Base-by-base conservation (phyloP, 2,329 filamentous ascomycete genomes). In the Ceratocystis smalleyi region DNA sequence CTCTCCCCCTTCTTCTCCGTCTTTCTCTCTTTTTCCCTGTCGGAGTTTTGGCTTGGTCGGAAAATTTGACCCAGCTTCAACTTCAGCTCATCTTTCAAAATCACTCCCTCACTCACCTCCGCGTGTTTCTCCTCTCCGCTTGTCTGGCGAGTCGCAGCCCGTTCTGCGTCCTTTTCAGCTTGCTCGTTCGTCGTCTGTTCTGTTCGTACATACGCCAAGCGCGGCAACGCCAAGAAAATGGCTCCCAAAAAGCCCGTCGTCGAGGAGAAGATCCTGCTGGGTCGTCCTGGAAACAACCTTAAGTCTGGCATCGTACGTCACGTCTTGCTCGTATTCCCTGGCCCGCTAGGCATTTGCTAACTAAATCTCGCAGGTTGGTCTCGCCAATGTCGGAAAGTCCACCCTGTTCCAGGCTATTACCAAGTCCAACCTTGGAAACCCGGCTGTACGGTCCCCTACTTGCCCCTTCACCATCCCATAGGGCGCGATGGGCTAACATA, bases 361-460 rank as follows among this genome's bases (percentile, higher is more conserved):
- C 65, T 15, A 15, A 12, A 2, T 8, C 19, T 54, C 45, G 35
- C 72, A 96, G 91, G 91, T 99, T 77, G 94, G 94, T 78, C 86
- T 99, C 73, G 94, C 94, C 77, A 99, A 99, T 77, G 95, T 99
- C 71, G 94, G 94, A 77, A 99, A 99, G 81, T 99, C 94, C 70
- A 99, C 95, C 43, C 85, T 99, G 72, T 99, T 99, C 84, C 95
- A 99, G 81, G 91, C 94, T 74, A 96, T 99, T 78, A 99, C 94
- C 74, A 97, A 96, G 82, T 96, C 88, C 77, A 85, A 85, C 69
- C 86, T 99, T 72, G 94, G 95, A 78, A 99, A 97, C 80, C 95
- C 95, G 72, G 94, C 94, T 80, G 86, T 89, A 81, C 77, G 84
- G 81, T 64, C 67, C 54, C 71, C 69, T 71, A 70, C 70, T 69